Base-by-base conservation (phyloP, 2,329 filamentous ascomycete genomes). In the Ambrosiella cleistominuta region DNA sequence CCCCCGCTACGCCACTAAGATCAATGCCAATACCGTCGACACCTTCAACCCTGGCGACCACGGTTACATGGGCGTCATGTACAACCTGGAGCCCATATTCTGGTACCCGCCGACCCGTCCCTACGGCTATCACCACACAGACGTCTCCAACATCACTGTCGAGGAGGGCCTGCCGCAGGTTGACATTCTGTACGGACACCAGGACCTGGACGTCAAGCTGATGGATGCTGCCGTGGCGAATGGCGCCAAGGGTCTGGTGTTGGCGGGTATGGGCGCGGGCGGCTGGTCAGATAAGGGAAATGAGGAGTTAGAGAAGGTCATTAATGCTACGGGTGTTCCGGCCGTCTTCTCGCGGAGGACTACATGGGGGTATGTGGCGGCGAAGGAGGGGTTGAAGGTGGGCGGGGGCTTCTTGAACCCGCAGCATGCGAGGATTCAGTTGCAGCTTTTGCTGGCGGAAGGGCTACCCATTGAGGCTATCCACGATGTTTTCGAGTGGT, bases 1-100 rank as follows among this genome's bases (percentile, higher is more conserved):
- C 17, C 75, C 78, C 15, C 81, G 75, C 64, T 83, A 77, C 67
- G 77, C 71, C 3, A 77, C 77, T 56, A 84, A 84, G 68, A 79
- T 75, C 38, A 78, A 82, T 63, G 78, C 80, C 54, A 83, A 83
- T 68, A 72, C 75, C 1, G 70, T 82, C 54, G 80, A 83, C 64
- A 80, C 80, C 7, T 84, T 84, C 72, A 75, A 74, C 64, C 72
- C 75, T 1, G 69, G 69, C 12, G 80, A 84, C 67, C 71, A 73
- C 62, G 78, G 80, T 1, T 74, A 74, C 61, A 70, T 83, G 0
- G 81, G 81, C 40, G 71, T 73, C 59, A 77, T 83, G 65, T 72
- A 81, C 64, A 75, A 79, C 63, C 71, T 79, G 59, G 70, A 74
- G 42, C 79, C 80, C 0, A 74, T 77, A 63, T 83, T 82, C 70